These are phyloP conservation scores for Leccinum uliginosum DNA, from an alignment of 768 basidiomycete species.

Conservation along the genomic window DNA sequence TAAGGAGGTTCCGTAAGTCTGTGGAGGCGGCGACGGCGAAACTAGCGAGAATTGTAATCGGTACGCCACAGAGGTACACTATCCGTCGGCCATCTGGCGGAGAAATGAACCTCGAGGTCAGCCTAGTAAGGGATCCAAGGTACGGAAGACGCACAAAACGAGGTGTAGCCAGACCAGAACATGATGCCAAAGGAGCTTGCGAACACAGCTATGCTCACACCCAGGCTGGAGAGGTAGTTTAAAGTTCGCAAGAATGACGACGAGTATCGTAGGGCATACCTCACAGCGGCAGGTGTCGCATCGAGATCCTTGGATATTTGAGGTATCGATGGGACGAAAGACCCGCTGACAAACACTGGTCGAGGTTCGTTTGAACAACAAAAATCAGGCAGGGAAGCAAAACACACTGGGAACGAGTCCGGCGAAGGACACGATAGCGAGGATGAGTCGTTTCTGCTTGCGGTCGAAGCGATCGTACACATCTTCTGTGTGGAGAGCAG, in stretches of 20 bases:
- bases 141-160: conserved; percentile 34
- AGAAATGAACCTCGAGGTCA: not conserved
- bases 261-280: conserved; percentile 30
- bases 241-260: not conserved
- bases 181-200: conserved; percentile 41
- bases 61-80: conserved; percentile 56
- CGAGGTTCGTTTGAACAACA: not conserved
- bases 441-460: conserved; percentile 48
- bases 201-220: conserved; percentile 49
- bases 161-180: conserved; percentile 48
- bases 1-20: conserved; percentile 43
- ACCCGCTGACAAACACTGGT: conserved; percentile 62
- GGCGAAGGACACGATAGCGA: conserved; percentile 54
- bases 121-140: not conserved
- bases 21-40: conserved; percentile 51
- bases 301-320: conserved; percentile 64
- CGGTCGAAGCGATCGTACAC: conserved; percentile 59
- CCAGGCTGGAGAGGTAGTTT: conserved; percentile 30
- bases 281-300: conserved; percentile 53
- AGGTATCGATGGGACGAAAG: conserved; percentile 73
- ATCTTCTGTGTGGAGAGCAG: conserved; percentile 19
- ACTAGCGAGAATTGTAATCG: conserved; percentile 55
- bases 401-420: conserved; percentile 60
- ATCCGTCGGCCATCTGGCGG: conserved; percentile 58
- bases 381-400: not conserved